Conservation (phyloP, 495 filamentous ascomycete genomes). For the Neurospora sp. region DNA sequence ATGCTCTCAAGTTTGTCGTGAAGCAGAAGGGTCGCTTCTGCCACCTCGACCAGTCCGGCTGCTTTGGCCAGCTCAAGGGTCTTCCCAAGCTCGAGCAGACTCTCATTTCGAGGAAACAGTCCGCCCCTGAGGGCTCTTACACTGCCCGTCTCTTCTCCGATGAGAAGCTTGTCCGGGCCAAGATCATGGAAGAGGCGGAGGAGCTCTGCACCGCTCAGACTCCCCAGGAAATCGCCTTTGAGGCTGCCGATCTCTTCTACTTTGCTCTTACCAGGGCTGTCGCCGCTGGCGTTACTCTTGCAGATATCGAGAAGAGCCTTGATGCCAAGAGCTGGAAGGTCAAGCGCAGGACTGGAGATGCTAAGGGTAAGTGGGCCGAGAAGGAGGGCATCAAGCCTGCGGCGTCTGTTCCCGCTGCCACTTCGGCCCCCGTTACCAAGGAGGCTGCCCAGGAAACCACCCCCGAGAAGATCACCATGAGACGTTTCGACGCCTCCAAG, state of each 20-base stretch:
- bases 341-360: slow-evolving; percentile 82
- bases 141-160: slow-evolving; percentile 88
- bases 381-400: slow-evolving; percentile 59
- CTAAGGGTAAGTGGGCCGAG: slow-evolving; percentile 80
- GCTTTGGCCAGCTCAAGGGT: slow-evolving; percentile 78
- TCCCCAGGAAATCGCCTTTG: slow-evolving; percentile 78
- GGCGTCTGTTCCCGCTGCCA: slow-evolving; percentile 16
- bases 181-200: slow-evolving; percentile 97
- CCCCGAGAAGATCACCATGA: slow-evolving; percentile 69
- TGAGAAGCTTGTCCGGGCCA: slow-evolving; percentile 76
- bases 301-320: slow-evolving; percentile 82
- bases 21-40: slow-evolving; percentile 91
- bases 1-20: slow-evolving; percentile 83
- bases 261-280: slow-evolving; percentile 88
- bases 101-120: slow-evolving; percentile 62
- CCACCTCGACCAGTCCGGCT: slow-evolving; percentile 81
- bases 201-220: slow-evolving; percentile 80
- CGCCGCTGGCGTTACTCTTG: slow-evolving; percentile 67
- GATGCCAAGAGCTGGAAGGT: slow-evolving; percentile 93
- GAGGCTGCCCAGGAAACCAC: slow-evolving; percentile 38
- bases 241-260: slow-evolving; percentile 91
- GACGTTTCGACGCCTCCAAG: slow-evolving; percentile 55
- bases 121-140: slow-evolving; percentile 82
- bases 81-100: slow-evolving; percentile 79
- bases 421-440: slow-evolving; percentile 3